phyloP scores from a whole-genome alignment of 345 rosid species.

The Euphorbia peplus region DNA sequence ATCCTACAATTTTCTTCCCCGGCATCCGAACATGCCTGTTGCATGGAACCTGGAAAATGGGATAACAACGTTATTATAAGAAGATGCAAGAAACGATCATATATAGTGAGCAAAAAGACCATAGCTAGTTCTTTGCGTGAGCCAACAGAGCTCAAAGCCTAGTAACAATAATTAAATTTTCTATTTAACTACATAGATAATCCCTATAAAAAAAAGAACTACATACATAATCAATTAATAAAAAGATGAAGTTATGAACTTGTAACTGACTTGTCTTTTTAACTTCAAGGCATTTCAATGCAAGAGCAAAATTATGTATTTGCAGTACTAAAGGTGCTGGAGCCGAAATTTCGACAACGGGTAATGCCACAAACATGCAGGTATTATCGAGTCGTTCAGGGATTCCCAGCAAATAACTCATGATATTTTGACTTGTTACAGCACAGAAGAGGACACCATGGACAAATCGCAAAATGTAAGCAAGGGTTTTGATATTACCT shows the following conservation, averaged over 20 bases:
- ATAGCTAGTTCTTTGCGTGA: too few species aligned
- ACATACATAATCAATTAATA: too few species aligned
- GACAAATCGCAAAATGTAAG: background rate
- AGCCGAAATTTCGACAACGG: too few species aligned
- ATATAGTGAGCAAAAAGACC: background rate
- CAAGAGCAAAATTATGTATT: too few species aligned
- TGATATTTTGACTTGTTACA: background rate
- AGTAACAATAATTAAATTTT: too few species aligned
- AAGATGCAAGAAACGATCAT: background rate
- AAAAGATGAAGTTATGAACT: too few species aligned
- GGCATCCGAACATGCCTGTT: background rate
- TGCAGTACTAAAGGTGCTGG: too few species aligned
- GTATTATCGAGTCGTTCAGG: background rate
- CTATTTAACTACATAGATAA: too few species aligned
- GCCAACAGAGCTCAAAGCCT: too few species aligned
- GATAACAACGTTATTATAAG: background rate
- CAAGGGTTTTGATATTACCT: background rate
- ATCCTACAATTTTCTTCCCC: constrained; percentile 12
- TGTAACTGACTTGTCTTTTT: too few species aligned
- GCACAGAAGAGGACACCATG: background rate
- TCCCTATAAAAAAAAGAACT: too few species aligned
- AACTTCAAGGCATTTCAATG: too few species aligned
- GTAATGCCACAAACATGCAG: background rate
- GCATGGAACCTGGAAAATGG: constrained; percentile 4
- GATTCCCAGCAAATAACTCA: background rate